Percentiles rank a stretch among this genome's conserved stretches.
phyloP scores from a whole-genome alignment of 139 green algal genomes.

The Chlorella sp. region DNA sequence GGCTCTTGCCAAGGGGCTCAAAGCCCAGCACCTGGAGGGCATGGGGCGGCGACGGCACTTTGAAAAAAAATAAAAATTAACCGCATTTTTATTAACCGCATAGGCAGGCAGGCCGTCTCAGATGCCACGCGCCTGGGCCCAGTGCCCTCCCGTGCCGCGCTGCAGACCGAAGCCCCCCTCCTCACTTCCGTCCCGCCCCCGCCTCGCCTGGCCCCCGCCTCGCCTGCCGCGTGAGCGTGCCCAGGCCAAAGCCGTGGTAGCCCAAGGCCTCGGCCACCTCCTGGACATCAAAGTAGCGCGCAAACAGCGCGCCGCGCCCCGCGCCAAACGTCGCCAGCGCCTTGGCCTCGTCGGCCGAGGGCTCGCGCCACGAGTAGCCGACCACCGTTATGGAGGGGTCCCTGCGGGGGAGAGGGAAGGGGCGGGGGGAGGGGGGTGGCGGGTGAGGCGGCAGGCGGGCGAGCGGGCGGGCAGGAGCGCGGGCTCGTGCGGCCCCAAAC shows the following conservation, averaged over 20 bases:
- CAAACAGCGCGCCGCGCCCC: slow-evolving; percentile 21
- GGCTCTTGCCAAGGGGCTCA: slow-evolving; percentile 17
- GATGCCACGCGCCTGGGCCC: no score
- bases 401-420: neutral
- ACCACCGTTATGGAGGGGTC: slow-evolving; percentile 35
- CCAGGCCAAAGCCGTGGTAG: slow-evolving; percentile 37
- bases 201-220: no score
- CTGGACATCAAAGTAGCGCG: slow-evolving; percentile 39
- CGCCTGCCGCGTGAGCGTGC: slow-evolving; percentile 21
- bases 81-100: no score
- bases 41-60: no score
- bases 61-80: no score
- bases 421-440: neutral
- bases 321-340: slow-evolving; percentile 38
- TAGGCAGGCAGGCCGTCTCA: no score
- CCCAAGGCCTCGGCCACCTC: slow-evolving; percentile 9
- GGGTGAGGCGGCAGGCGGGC: neutral
- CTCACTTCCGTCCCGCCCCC: no score
- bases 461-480: neutral
- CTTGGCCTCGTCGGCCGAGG: slow-evolving; percentile 32
- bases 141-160: no score
- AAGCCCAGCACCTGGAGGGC: slow-evolving; percentile 40
- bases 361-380: slow-evolving; percentile 44
- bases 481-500: neutral
- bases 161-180: no score